phyloP scores from a whole-genome alignment of 495 filamentous ascomycete genomes.

The Corynascus novoguineensis region DNA sequence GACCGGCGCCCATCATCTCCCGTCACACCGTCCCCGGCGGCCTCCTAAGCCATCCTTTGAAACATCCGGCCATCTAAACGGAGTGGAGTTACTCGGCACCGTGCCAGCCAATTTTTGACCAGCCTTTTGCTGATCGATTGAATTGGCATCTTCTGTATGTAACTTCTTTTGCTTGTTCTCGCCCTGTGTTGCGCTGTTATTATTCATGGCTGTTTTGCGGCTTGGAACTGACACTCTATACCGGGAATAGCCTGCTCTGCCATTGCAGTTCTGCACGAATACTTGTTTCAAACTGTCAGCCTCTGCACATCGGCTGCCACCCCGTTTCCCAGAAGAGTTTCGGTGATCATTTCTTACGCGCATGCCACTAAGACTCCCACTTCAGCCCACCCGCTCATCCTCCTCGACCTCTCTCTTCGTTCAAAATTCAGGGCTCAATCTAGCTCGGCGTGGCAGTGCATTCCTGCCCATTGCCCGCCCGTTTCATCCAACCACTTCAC shows the following conservation, averaged over 20 bases:
- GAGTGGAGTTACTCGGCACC: background rate
- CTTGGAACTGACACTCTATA: slow-evolving; percentile 20
- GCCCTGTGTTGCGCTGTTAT: background rate
- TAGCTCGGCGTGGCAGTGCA: background rate
- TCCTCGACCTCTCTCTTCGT: background rate
- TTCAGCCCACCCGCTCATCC: background rate
- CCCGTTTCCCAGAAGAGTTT: background rate
- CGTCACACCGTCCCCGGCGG: background rate
- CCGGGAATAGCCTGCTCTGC: slow-evolving; percentile 21
- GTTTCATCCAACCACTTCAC: background rate
- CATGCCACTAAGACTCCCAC: background rate
- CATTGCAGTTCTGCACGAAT: background rate
- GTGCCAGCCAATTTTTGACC: background rate
- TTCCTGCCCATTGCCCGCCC: background rate
- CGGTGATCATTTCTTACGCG: slow-evolving; percentile 2
- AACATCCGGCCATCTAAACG: background rate
- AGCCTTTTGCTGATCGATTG: background rate
- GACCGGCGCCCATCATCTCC: background rate
- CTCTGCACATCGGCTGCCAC: background rate
- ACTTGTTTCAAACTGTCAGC: background rate
- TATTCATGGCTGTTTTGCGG: background rate
- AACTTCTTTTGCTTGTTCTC: background rate
- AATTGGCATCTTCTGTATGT: background rate
- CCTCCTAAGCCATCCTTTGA: background rate
- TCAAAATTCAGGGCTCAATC: background rate